These are phyloP conservation scores for Zygosaccharomyces pseudorouxii DNA, from an alignment of 805 yeast species.

Conservation along the genomic window DNA sequence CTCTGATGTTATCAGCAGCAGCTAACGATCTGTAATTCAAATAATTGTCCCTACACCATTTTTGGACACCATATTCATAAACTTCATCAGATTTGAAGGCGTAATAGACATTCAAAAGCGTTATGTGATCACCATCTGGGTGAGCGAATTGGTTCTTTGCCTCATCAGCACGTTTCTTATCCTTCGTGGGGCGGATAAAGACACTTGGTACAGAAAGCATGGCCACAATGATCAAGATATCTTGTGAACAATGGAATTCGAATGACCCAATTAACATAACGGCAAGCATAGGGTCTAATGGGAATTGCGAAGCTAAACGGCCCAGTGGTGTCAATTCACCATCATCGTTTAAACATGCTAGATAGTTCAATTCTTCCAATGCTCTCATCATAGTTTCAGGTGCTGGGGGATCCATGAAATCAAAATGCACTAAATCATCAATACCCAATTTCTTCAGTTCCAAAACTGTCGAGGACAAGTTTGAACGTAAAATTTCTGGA, in stretches of 20 bases:
- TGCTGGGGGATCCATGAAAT: slow-evolving; percentile 99
- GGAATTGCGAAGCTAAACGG: slow-evolving; percentile 85
- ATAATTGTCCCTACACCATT: slow-evolving; percentile 92
- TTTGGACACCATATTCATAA: slow-evolving; percentile 53
- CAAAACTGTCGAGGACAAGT: slow-evolving; percentile 84
- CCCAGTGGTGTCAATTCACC: slow-evolving; percentile 90
- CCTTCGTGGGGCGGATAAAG: slow-evolving; percentile 88
- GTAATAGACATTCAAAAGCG: slow-evolving; percentile 81
- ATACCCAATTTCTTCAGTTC: slow-evolving; percentile 92
- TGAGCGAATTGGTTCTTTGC: slow-evolving; percentile 84
- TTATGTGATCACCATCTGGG: slow-evolving; percentile 91
- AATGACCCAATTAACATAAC: slow-evolving; percentile 88
- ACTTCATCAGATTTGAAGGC: slow-evolving; percentile 79
- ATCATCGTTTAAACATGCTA: slow-evolving; percentile 85
- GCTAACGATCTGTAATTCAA: slow-evolving; percentile 77
- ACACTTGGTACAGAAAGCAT: slow-evolving; percentile 88
- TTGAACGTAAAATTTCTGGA: slow-evolving; percentile 90
- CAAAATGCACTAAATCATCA: slow-evolving; percentile 95
- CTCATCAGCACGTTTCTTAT: slow-evolving; percentile 86
- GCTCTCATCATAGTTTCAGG: slow-evolving; percentile 99
- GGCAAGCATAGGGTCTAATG: slow-evolving; percentile 92
- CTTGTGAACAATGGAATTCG: slow-evolving; percentile 81
- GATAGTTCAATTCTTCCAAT: slow-evolving; percentile 85
- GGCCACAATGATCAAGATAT: slow-evolving; percentile 82
- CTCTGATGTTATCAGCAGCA: slow-evolving; percentile 82